Base-by-base conservation (phyloP, 768 basidiomycete species). In the Boletus bicolor region DNA sequence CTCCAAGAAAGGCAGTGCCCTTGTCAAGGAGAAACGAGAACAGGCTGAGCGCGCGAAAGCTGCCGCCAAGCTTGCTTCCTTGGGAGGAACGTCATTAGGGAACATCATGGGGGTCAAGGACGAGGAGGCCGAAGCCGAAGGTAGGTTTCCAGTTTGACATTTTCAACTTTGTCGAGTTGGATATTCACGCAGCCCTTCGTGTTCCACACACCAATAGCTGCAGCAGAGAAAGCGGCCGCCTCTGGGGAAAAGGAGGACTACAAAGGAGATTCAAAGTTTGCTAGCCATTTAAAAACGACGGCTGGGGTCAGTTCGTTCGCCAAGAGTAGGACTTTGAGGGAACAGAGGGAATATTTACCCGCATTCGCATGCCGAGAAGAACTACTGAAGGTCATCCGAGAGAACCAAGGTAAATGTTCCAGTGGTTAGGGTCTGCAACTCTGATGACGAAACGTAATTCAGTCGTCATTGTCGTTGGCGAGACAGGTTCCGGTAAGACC, bases 401-500 rank as follows among this genome's bases (percentile, higher is more conserved):
- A 99, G 63, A 96, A 98, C 67, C 97, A 99, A 84, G 94, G 94
- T 88, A 51, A 47, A 73, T 63, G 2, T 44, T 47, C 8, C 19
- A 7, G n/a, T 9, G 15, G 6, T 24, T 19, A 32, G 7, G 1
- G 4, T 32, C 3, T 32, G 30, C 30, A 37, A 1, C 3, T 53
- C 17, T 55, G 48, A 49, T 48, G 21, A 44, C 6, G 2, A 14
- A 49, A 19, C 5, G 32, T 21, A 8, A 50, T 49, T 10, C 60
- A 97, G 97, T 98, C 37, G 78, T 91, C 45, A 85, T 99, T 54
- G 93, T 98, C 38, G 91, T 99, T 39, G 97, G 97, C n/a, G 97
- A 99, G 73, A 99, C 97, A n/a, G 97, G 97, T 10, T 98, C 96
- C 0, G 97, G 97, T 7, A 99, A 99, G 75, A 99, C 97, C 1